Percentiles rank a stretch among this genome's conserved stretches.
These are phyloP conservation scores for Gossypium sturtianum DNA, from an alignment of 345 rosid species.

Conservation along the genomic window DNA sequence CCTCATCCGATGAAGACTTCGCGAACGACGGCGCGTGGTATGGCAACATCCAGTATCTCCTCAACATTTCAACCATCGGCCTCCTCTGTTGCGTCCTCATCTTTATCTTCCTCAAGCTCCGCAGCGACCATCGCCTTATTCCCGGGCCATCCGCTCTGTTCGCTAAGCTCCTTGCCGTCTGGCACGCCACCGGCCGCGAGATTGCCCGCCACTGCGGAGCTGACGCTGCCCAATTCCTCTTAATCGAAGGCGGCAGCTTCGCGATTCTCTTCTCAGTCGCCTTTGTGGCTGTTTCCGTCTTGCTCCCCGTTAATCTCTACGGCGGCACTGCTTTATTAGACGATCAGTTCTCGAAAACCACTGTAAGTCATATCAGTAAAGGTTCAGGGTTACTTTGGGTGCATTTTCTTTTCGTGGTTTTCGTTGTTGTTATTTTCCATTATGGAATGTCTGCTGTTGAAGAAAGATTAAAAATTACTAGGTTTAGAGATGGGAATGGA, in stretches of 20 bases:
- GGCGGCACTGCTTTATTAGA: constrained; percentile 65
- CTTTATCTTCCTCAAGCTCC: constrained; percentile 87
- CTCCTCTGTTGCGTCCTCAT: constrained; percentile 75
- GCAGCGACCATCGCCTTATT: constrained; percentile 86
- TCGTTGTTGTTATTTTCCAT: constrained; percentile 59
- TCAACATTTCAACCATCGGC: constrained; percentile 81
- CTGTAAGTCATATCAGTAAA: constrained; percentile 72
- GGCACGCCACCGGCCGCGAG: constrained; percentile 89
- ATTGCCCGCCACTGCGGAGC: constrained; percentile 93
- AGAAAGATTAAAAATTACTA: constrained; percentile 64
- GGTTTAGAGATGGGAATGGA: constrained; percentile 93
- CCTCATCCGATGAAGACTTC: constrained; percentile 28
- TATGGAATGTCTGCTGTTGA: constrained; percentile 66
- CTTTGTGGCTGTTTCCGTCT: constrained; percentile 45
- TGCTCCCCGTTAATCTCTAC: constrained; percentile 77
- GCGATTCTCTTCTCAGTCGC: constrained; percentile 47
- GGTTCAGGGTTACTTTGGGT: constrained; percentile 80
- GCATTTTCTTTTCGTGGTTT: constrained; percentile 66
- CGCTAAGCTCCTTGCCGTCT: constrained; percentile 85
- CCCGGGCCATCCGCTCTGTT: constrained; percentile 70
- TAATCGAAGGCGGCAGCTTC: constrained; percentile 90
- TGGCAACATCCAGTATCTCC: constrained; percentile 88
- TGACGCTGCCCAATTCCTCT: constrained; percentile 86
- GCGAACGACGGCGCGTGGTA: constrained; percentile 58
- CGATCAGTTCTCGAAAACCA: constrained; percentile 86